Evolutionary conservation across 192 early-diverging fungal species (phyloP).

Genomic region (Coemansia sp.): DNA sequence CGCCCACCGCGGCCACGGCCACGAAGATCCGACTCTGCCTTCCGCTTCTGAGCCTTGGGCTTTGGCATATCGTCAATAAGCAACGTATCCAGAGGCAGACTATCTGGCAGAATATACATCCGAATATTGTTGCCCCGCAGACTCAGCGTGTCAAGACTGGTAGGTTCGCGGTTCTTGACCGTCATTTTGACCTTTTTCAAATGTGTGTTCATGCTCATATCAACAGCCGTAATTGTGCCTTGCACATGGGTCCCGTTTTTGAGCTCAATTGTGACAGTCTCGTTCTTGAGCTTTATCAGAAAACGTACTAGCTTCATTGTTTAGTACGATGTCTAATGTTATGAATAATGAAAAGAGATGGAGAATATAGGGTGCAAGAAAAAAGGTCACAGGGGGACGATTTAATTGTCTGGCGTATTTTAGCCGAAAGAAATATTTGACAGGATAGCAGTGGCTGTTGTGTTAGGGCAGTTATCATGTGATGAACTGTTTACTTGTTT

Average conservation of each 20-base stretch:
- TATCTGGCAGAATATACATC: constrained; percentile 95
- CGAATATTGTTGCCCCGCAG: constrained; percentile 94
- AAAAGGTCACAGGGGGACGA: neutral
- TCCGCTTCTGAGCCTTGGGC: constrained; percentile 85
- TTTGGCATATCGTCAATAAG: constrained; percentile 95
- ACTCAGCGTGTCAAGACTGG: constrained; percentile 86
- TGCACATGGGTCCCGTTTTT: constrained; percentile 98
- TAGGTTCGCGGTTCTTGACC: constrained; percentile 87
- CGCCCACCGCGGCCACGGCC: constrained; percentile 67
- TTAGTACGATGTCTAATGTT: neutral
- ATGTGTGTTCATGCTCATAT: constrained; percentile 99
- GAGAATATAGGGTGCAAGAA: neutral
- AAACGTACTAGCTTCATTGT: constrained; percentile 68
- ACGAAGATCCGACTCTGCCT: constrained; percentile 28
- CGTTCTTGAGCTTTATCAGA: constrained; percentile 96
- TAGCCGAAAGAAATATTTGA: neutral
- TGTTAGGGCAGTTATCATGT: constrained; percentile 18
- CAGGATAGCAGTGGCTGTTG: neutral
- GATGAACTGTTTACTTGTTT: constrained; percentile 13
- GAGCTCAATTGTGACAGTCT: constrained; percentile 97
- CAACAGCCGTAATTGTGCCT: constrained; percentile 93
- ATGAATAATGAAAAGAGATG: neutral
- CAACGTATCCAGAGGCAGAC: constrained; percentile 91
- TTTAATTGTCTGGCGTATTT: neutral
- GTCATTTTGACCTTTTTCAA: constrained; percentile 99